Conservation (phyloP, 495 filamentous ascomycete species). For the Tuber umbilicatum region DNA sequence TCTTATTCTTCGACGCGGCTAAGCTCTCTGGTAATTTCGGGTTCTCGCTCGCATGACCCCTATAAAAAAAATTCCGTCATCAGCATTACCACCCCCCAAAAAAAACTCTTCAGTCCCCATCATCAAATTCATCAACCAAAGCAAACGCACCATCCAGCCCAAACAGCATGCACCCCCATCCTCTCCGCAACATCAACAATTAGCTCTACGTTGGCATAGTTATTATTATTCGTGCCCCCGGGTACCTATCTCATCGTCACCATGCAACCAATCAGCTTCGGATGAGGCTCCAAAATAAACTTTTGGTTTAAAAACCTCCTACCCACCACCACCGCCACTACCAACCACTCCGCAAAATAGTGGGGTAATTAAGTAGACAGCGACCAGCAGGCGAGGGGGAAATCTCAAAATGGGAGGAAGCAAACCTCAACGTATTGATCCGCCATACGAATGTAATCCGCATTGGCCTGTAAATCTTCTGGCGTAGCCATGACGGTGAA, state of each 20-base stretch:
- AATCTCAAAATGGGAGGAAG: not conserved
- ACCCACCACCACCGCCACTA: not conserved
- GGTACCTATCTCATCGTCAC: conserved; percentile 53
- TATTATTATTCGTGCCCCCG: conserved; percentile 99
- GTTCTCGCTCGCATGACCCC: conserved; percentile 99
- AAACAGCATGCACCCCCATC: conserved; percentile 96
- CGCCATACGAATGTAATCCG: conserved; percentile 98
- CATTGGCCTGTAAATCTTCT: conserved; percentile 96
- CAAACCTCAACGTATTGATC: conserved; percentile 95
- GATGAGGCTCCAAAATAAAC: not conserved
- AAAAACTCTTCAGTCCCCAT: not conserved
- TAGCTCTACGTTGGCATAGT: conserved; percentile 98
- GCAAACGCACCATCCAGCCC: conserved; percentile 84
- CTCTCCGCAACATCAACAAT: conserved; percentile 99
- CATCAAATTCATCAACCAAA: not conserved
- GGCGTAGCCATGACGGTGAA: conserved; percentile 99
- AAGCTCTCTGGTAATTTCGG: conserved; percentile 92
- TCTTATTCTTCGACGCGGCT: conserved; percentile 92
- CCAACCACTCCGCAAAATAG: conserved; percentile 2
- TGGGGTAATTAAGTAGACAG: not conserved
- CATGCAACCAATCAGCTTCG: not conserved
- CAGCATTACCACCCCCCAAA: conserved; percentile 2
- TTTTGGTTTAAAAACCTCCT: not conserved
- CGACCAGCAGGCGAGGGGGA: not conserved
- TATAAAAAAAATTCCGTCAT: conserved; percentile 40